Evolutionary conservation across 768 basidiomycete species (phyloP), one percentile per base, ranked within the genome.

Genomic region (Pleurotus eryngii): DNA sequence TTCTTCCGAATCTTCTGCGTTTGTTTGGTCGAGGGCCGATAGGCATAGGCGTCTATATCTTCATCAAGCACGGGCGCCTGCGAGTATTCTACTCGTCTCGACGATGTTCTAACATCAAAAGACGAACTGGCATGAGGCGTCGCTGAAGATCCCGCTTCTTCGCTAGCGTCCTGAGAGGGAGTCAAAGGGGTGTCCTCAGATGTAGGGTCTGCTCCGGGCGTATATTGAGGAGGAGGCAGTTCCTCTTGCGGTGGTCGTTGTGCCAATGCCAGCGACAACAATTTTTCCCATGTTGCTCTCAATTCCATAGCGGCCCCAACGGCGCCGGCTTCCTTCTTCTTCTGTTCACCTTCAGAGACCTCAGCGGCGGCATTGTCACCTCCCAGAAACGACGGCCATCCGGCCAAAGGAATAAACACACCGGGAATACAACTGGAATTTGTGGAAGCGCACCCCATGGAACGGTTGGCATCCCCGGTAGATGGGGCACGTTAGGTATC

Each of bases 361-460:
- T 69, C 71, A 40, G 61, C 49, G 47, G 57, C 64, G 42, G 66
- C 65, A 53, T 67, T 68, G 40, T 76, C 76, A 12, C 81, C 82
- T 54, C 83, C 80, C 56, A 86, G 74, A 69, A 90, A 82, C 15
- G 84, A 80, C 1, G 83, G 79, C 84, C 83, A 87, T 18, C 74
- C 78, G 30, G 87, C 81, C 66, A 78, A 77, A 3, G 91, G 89
- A 14, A 92, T 83, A 58, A 86, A 81, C 20, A 81, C 20, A 92
- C 80, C 15, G 91, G 90, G 79, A 93, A 92, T 11, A 89, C 87
- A 71, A 89, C 76, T 2, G 87, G 87, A 57, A 89, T 77, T 59
- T 87, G 86, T 4, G 85, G 85, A 14, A 88, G 66, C 24, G 80
- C 79, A 46, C 67, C 76, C 86, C 85, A 86, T 35, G 82, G 81